Conservation (phyloP, 179 eudicot species). For the Silene noctiflora region DNA sequence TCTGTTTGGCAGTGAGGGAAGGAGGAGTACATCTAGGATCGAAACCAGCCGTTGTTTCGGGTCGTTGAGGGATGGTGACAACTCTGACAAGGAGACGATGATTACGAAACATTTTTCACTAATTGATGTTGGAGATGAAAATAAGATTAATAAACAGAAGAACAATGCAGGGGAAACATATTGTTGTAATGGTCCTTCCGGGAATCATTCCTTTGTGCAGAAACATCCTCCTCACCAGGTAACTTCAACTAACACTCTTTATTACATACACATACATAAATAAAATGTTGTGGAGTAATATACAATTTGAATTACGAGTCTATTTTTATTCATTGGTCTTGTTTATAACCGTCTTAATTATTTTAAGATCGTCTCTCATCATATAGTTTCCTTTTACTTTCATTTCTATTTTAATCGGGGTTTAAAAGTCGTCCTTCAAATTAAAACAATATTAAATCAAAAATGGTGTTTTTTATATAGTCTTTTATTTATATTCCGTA, state of each 20-base stretch:
- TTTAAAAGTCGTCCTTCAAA: no score
- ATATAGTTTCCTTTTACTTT: no score
- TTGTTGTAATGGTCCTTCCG: neutral
- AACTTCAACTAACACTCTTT: neutral
- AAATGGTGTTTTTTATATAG: no score
- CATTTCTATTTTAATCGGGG: no score
- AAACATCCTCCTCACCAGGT: conserved; percentile 49
- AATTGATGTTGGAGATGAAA: conserved; percentile 8
- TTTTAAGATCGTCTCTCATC: no score
- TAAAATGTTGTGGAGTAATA: no score
- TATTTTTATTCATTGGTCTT: no score
- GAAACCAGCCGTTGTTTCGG: conserved; percentile 1
- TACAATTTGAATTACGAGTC: no score
- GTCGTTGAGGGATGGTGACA: conserved; percentile 22
- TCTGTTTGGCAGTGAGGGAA: conserved; percentile 8
- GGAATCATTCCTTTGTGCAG: conserved; percentile 34
- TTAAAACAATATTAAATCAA: no score
- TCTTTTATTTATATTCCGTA: no score
- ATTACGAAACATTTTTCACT: conserved; percentile 5
- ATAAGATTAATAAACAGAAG: neutral
- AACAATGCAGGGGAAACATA: neutral
- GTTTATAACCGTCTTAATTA: no score
- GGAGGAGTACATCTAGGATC: conserved; percentile 20
- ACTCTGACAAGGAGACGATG: conserved; percentile 11
- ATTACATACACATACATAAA: no score